Percentiles rank a stretch among this genome's conserved stretches.
Conservation (phyloP, 306 rosid species). For the Bauhinia variegata region DNA sequence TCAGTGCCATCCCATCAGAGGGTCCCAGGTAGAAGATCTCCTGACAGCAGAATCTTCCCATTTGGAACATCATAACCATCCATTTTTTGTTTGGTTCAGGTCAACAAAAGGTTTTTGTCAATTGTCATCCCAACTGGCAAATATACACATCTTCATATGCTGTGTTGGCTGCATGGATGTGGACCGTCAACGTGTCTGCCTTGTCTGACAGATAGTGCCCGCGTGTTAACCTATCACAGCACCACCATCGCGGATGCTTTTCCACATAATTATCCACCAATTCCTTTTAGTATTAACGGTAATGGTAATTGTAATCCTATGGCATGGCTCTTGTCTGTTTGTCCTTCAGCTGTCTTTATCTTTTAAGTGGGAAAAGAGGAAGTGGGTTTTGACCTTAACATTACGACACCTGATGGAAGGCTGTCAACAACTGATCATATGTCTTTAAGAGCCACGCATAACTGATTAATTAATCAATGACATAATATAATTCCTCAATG, state of each 20-base stretch:
- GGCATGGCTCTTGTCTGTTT: neutral
- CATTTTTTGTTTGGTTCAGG: conserved; percentile 41
- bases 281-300: no score
- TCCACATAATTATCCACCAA: no score
- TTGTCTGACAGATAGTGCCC: no score
- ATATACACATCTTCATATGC: conserved; percentile 31
- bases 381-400: conserved; percentile 23
- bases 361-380: neutral
- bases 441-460: conserved; percentile 34
- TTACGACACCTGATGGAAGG: conserved; percentile 33
- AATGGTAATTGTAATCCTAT: no score
- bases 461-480: neutral
- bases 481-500: neutral
- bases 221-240: no score
- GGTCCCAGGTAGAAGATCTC: conserved; percentile 57
- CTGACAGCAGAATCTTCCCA: conserved; percentile 65
- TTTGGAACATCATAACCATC: conserved; percentile 51
- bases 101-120: neutral
- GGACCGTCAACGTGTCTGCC: conserved; percentile 31
- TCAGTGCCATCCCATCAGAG: conserved; percentile 33
- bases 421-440: conserved; percentile 29
- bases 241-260: no score
- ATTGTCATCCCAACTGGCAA: conserved; percentile 48
- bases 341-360: neutral
- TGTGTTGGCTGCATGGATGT: conserved; percentile 20